Percentiles rank a stretch among this genome's conserved stretches.
phyloP scores from a whole-genome alignment of 2,329 filamentous ascomycete genomes.

The Aureobasidium sp. region DNA sequence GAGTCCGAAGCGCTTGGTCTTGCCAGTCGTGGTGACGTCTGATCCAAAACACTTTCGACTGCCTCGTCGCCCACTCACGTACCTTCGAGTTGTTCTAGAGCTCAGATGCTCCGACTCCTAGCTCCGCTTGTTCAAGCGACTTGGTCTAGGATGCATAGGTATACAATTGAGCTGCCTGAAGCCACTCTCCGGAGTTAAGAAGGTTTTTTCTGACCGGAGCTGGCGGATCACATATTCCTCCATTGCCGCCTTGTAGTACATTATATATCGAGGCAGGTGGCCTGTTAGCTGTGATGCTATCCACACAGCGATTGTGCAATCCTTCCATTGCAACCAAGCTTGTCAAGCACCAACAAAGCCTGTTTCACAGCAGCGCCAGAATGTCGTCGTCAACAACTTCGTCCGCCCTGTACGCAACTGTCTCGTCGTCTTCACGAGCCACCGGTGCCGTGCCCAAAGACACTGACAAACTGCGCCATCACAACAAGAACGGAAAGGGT shows the following conservation, averaged over 20 bases:
- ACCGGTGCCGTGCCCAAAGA: constrained; percentile 39
- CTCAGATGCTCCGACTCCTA: not conserved
- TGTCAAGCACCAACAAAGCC: not conserved
- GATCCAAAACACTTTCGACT: not conserved
- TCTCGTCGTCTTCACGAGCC: constrained; percentile 32
- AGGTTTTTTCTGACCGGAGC: not conserved
- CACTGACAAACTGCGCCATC: constrained; percentile 42
- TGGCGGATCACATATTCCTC: not conserved
- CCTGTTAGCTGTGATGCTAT: constrained; percentile 6
- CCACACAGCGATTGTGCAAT: not conserved
- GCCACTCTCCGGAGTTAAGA: not conserved
- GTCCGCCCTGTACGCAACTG: constrained; percentile 34
- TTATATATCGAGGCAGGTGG: not conserved
- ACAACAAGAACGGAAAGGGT: constrained; percentile 46
- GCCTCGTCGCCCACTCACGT: not conserved
- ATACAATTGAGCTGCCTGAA: not conserved
- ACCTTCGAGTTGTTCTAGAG: not conserved
- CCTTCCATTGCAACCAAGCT: not conserved
- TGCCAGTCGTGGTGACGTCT: not conserved
- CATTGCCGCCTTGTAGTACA: not conserved
- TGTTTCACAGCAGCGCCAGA: constrained; percentile 16
- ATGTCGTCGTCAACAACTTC: constrained; percentile 27
- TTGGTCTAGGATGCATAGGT: not conserved
- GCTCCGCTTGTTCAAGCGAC: not conserved
- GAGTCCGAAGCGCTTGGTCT: not conserved